phyloP scores from a whole-genome alignment of 257 asterid genomes.

The Solanum bukasovii region DNA sequence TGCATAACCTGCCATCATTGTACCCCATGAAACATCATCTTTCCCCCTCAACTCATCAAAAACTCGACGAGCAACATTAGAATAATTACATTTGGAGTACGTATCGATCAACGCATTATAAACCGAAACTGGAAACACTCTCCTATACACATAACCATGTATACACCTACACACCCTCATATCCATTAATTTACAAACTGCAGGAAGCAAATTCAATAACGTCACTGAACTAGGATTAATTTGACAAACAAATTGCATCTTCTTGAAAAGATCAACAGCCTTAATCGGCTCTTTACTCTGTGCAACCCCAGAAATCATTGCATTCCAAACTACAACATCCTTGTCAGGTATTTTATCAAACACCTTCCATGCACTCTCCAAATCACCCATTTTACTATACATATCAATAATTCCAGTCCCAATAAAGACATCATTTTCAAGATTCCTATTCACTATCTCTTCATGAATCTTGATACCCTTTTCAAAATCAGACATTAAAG shows the following conservation, averaged over 20 bases:
- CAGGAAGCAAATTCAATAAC: slow-evolving; percentile 31
- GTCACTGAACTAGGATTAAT: slow-evolving; percentile 20
- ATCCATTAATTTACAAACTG: slow-evolving; percentile 20
- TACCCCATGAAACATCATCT: slow-evolving; percentile 38
- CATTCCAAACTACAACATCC: slow-evolving; percentile 34
- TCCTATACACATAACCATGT: slow-evolving; percentile 29
- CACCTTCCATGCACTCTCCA: slow-evolving; percentile 11
- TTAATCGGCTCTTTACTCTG: slow-evolving; percentile 12
- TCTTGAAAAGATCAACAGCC: slow-evolving; percentile 13
- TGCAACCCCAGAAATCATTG: slow-evolving; percentile 25
- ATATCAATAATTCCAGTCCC: slow-evolving; percentile 27
- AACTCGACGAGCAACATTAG: slow-evolving; percentile 3
- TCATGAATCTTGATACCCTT: slow-evolving; percentile 18
- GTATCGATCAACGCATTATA: slow-evolving; percentile 26
- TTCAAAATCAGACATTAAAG: slow-evolving; percentile 1
- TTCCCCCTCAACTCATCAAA: slow-evolving; percentile 9
- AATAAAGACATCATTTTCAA: slow-evolving; percentile 26
- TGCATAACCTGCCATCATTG: slow-evolving; percentile 35
- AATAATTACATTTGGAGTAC: slow-evolving; percentile 23
- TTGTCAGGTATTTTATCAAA: slow-evolving; percentile 26
- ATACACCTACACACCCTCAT: slow-evolving; percentile 10
- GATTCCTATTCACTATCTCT: slow-evolving; percentile 5
- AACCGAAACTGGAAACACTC: slow-evolving; percentile 23
- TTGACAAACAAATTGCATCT: slow-evolving; percentile 17
- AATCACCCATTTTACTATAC: slow-evolving; percentile 25